Evolutionary conservation across 768 basidiomycete genomes (phyloP).

Genomic region (Pulveroboletus ravenelii): DNA sequence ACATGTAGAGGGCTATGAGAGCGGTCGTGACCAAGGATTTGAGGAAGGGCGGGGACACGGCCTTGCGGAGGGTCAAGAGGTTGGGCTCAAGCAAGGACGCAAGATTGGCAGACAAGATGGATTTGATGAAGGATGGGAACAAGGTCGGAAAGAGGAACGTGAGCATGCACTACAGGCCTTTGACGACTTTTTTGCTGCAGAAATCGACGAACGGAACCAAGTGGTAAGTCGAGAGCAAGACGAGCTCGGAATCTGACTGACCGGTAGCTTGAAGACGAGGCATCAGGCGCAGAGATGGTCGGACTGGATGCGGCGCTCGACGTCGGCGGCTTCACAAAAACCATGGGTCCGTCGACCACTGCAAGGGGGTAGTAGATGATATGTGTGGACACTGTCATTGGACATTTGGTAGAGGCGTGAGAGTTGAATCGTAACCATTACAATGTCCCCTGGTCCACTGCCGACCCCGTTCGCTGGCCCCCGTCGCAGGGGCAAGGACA

Average conservation of each 20-base stretch:
- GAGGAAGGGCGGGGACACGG: constrained; percentile 41
- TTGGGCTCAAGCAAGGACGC: constrained; percentile 33
- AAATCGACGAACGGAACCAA: constrained; percentile 31
- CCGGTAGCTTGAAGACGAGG: constrained; percentile 12
- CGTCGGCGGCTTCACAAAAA: not conserved
- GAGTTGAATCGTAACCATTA: constrained; percentile 1
- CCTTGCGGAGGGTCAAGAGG: constrained; percentile 31
- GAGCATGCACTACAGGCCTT: constrained; percentile 52
- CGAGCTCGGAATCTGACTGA: constrained; percentile 7
- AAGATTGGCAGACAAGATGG: constrained; percentile 29
- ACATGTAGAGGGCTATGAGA: constrained; percentile 41
- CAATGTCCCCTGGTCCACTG: constrained; percentile 9
- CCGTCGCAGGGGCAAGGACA: constrained; percentile 61
- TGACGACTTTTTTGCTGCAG: constrained; percentile 49
- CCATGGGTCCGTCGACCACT: constrained; percentile 24
- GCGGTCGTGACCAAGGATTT: constrained; percentile 42
- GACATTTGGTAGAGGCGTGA: constrained; percentile 3
- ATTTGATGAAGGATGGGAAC: constrained; percentile 32
- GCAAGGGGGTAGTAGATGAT: constrained; percentile 1
- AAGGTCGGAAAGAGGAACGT: constrained; percentile 48
- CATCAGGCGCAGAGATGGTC: constrained; percentile 26
- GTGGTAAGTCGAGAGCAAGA: constrained; percentile 19
- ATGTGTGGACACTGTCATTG: not conserved
- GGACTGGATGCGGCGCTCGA: constrained; percentile 24
- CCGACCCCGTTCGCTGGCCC: constrained; percentile 3